Base-by-base conservation (phyloP, 441 rosid genomes). In the Croton laevigatus region DNA sequence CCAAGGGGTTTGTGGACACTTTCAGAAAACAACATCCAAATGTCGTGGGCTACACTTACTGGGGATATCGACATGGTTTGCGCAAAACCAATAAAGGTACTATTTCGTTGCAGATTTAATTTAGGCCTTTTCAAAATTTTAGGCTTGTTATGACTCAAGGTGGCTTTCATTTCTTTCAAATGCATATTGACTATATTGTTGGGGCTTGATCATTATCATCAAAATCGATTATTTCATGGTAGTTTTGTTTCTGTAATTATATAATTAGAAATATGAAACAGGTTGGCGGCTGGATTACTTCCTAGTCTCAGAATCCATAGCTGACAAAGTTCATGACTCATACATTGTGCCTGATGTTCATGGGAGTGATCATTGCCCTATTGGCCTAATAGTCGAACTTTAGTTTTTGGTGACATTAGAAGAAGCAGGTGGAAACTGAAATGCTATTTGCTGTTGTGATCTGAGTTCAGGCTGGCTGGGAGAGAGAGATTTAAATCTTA, bases 201-300 rank as follows among this genome's bases (percentile, higher is more conserved):
- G 32, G 32, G 32, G 46, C 62, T 51, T 46, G 51, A 20, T 6
- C 66, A 42, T 7, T 49, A 32, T 57, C 44, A 4, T 48, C 16
- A 27, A 27, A 27, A 27, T 27, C 32, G 32, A 27, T 27, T 27
- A 27, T 27, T 27, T 27, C 32, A 27, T 27, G 32, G 32, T 27
- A 27, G 32, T 14, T 48, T 16, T 16, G 13, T 48, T 48, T 48
- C 5, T 13, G 6, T 48, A 4, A 14, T 19, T 49, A 27, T 49
- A 49, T 49, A 57, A 14, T 8, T 55, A 48, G 6, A 48, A 52
- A 59, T 75, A 69, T 71, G 72, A 69, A 80, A 79, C 85, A 94
- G 99, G 99, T 16, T 94, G 99, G 99, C 85, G 98, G 70, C 96
- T 94, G 8, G 99, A 92, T 85, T 94, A 94, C 84, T 94, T 89